These are phyloP conservation scores for Aureobasidium sp. DNA, from an alignment of 2,329 filamentous ascomycete genomes.

Conservation along the genomic window DNA sequence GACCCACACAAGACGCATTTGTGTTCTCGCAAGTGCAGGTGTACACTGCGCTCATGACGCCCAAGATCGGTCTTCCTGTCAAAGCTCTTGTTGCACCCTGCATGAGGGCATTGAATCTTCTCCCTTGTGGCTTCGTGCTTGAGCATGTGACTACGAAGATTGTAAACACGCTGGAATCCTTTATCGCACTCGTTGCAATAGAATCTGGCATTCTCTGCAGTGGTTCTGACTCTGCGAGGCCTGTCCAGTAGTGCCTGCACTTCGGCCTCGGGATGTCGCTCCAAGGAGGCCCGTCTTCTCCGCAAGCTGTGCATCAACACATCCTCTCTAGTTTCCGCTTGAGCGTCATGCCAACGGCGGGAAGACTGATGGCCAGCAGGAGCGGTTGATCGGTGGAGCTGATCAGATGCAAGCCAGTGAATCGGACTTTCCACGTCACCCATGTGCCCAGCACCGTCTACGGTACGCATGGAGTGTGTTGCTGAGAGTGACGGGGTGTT, in stretches of 20 bases:
- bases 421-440: neutral
- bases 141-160: slow-evolving; percentile 79
- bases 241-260: slow-evolving; percentile 13
- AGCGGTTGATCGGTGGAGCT: neutral
- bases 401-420: neutral
- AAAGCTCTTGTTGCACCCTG: slow-evolving; percentile 66
- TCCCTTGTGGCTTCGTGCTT: slow-evolving; percentile 70
- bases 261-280: neutral
- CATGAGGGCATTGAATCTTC: slow-evolving; percentile 61
- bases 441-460: neutral
- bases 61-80: slow-evolving; percentile 73
- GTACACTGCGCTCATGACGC: slow-evolving; percentile 51
- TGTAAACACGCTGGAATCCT: slow-evolving; percentile 76
- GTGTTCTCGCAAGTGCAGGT: slow-evolving; percentile 65
- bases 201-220: slow-evolving; percentile 63
- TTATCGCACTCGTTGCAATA: slow-evolving; percentile 69
- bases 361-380: neutral
- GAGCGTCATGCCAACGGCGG: neutral
- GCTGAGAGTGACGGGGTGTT: neutral
- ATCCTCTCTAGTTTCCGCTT: neutral
- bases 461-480: neutral
- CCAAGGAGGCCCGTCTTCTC: neutral
- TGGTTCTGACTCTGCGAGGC: slow-evolving; percentile 25
- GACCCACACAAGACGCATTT: slow-evolving; percentile 64
- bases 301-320: neutral